Evolutionary conservation across 306 rosid genomes (phyloP).

Genomic region (Prunus campanulata): DNA sequence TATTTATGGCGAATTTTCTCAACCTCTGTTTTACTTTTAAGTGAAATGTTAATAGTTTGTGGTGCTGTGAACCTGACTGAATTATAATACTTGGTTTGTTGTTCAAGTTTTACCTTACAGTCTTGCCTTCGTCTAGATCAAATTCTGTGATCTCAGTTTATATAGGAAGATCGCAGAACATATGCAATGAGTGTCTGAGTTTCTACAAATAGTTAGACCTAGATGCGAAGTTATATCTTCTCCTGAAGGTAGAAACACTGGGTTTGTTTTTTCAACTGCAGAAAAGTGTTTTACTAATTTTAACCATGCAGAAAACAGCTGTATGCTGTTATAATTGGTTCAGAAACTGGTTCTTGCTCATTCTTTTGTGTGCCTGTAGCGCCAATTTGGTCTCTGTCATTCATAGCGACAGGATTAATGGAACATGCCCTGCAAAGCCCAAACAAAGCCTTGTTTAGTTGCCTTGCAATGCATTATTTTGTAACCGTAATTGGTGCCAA

Average conservation of each 20-base stretch:
- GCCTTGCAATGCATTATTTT: too few relatives aligned
- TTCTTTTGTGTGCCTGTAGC: background rate
- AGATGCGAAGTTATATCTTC: conserved; percentile 8
- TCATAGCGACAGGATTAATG: background rate
- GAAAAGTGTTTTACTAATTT: conserved; percentile 7
- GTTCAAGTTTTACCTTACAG: conserved; percentile 18
- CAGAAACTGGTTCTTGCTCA: background rate
- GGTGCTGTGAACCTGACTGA: conserved; percentile 30
- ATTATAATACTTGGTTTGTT: conserved; percentile 30
- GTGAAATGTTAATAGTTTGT: conserved; percentile 33
- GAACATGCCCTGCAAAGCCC: too few relatives aligned
- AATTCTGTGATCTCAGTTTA: conserved; percentile 5
- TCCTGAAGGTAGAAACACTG: conserved; percentile 18
- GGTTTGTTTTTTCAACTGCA: conserved; percentile 13
- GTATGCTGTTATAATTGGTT: background rate
- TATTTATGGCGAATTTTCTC: conserved; percentile 5
- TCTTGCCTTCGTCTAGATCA: conserved; percentile 12
- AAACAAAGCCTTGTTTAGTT: too few relatives aligned
- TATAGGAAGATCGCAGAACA: conserved; percentile 10
- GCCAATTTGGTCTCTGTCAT: background rate
- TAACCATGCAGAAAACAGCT: background rate
- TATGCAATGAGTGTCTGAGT: background rate
- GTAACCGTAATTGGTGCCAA: too few relatives aligned
- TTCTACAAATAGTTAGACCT: conserved; percentile 2
- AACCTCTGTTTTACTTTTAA: conserved; percentile 3